A percentile compares a stretch with the other conserved stretches of the same genome.
Evolutionary conservation across 306 rosid species (phyloP).

Genomic region (Quercus variabilis): DNA sequence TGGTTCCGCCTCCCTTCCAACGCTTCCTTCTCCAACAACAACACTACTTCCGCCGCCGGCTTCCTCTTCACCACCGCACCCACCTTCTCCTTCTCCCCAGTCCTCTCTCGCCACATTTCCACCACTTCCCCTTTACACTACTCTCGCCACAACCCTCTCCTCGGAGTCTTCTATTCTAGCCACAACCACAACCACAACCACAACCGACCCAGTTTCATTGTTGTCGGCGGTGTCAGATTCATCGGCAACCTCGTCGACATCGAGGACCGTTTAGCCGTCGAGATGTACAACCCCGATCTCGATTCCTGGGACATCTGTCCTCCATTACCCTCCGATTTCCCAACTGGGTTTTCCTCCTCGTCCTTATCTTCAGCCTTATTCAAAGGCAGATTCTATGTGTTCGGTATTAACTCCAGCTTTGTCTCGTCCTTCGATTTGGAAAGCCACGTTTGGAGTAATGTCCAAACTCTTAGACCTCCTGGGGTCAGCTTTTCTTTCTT

Average conservation of each 20-base stretch:
- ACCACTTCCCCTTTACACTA: slow-evolving; percentile 58
- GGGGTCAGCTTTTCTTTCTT: slow-evolving; percentile 71
- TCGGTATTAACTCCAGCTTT: slow-evolving; percentile 67
- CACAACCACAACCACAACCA: slow-evolving; percentile 36
- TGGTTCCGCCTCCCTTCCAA: slow-evolving; percentile 64
- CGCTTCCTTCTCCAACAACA: slow-evolving; percentile 32
- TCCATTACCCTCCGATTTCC: slow-evolving; percentile 67
- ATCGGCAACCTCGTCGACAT: slow-evolving; percentile 75
- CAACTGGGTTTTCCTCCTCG: slow-evolving; percentile 67
- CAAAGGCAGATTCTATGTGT: slow-evolving; percentile 45
- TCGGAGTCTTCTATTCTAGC: slow-evolving; percentile 65
- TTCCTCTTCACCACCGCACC: slow-evolving; percentile 73
- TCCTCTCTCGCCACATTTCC: slow-evolving; percentile 29
- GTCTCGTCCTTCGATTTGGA: slow-evolving; percentile 59
- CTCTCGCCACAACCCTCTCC: slow-evolving; percentile 71
- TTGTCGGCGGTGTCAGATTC: slow-evolving; percentile 78
- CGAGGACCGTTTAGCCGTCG: slow-evolving; percentile 71
- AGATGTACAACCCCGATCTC: slow-evolving; percentile 54
- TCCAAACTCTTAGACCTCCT: slow-evolving; percentile 62
- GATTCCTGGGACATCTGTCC: slow-evolving; percentile 58
- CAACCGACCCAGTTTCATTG: slow-evolving; percentile 34
- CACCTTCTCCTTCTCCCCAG: slow-evolving; percentile 42
- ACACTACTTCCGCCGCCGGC: slow-evolving; percentile 63
- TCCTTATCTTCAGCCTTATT: slow-evolving; percentile 74
- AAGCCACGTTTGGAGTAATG: slow-evolving; percentile 54